Percentiles rank a stretch among this genome's conserved stretches.
These are phyloP conservation scores for Colletotrichum lindemuthianum DNA, from an alignment of 2,329 filamentous ascomycete genomes.

Conservation along the genomic window DNA sequence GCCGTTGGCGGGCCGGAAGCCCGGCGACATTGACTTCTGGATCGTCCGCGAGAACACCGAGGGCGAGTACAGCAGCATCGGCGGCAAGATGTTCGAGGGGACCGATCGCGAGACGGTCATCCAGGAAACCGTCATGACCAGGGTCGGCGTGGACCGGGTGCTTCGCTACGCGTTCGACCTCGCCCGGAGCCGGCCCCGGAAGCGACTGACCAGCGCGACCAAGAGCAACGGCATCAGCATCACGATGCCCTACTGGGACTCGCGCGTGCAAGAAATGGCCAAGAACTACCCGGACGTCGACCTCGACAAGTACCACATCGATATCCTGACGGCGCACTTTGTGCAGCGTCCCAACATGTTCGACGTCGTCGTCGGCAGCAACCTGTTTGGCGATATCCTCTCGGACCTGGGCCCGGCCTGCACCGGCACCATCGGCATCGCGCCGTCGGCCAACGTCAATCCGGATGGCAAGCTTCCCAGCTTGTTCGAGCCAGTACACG, in stretches of 20 bases:
- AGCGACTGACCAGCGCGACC: slow-evolving; percentile 70
- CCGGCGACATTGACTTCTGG: slow-evolving; percentile 70
- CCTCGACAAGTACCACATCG: slow-evolving; percentile 73
- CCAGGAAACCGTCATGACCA: slow-evolving; percentile 72
- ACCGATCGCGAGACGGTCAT: slow-evolving; percentile 69
- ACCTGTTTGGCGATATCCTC: slow-evolving; percentile 72
- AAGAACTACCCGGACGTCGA: slow-evolving; percentile 69
- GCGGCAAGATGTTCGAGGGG: slow-evolving; percentile 68
- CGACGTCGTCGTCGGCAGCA: slow-evolving; percentile 73
- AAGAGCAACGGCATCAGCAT: slow-evolving; percentile 75
- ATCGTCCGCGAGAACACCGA: slow-evolving; percentile 75
- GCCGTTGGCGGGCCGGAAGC: slow-evolving; percentile 61
- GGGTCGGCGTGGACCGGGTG: slow-evolving; percentile 66
- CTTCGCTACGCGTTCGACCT: slow-evolving; percentile 73
- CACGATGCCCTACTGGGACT: slow-evolving; percentile 76
- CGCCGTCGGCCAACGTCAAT: slow-evolving; percentile 75
- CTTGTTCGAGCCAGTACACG: slow-evolving; percentile 78
- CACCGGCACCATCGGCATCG: slow-evolving; percentile 77
- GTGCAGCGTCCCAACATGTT: slow-evolving; percentile 67
- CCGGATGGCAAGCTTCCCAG: slow-evolving; percentile 63
- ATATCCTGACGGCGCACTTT: slow-evolving; percentile 74
- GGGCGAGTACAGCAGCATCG: slow-evolving; percentile 73
- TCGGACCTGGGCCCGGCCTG: slow-evolving; percentile 77
- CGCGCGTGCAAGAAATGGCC: slow-evolving; percentile 64
- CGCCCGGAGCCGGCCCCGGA: slow-evolving; percentile 64